Conservation (phyloP, 2,329 filamentous ascomycete species). For the Colletotrichum horii region DNA sequence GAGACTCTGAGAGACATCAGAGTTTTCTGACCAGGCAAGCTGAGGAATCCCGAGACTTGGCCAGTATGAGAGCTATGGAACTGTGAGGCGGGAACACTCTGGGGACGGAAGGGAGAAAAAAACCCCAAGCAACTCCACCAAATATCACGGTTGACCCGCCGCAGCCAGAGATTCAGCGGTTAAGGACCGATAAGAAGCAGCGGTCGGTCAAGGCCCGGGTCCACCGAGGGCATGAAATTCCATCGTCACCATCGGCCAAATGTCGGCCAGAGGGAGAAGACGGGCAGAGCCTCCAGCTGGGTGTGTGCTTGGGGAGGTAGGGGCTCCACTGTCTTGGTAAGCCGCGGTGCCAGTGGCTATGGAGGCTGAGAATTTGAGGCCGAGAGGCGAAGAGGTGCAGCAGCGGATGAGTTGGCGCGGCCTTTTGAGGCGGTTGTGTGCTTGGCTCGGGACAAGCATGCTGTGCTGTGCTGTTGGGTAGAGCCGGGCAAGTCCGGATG, state of each 20-base stretch:
- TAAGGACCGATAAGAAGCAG: conserved; percentile 22
- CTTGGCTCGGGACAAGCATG: not conserved
- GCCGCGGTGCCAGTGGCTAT: not conserved
- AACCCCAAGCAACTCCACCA: conserved; percentile 13
- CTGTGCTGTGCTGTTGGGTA: not conserved
- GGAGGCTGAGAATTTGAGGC: not conserved
- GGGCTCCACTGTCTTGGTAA: not conserved
- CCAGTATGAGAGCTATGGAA: not conserved
- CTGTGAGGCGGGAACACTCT: not conserved
- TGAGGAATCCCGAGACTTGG: conserved; percentile 1
- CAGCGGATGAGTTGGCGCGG: not conserved
- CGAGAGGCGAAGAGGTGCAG: not conserved
- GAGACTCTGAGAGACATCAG: not conserved
- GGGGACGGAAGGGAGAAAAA: conserved; percentile 1
- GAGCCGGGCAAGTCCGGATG: conserved; percentile 12
- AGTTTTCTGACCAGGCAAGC: not conserved
- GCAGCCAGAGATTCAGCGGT: conserved; percentile 17
- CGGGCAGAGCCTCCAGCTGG: not conserved
- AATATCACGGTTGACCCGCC: conserved; percentile 2
- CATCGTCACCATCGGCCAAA: conserved; percentile 20
- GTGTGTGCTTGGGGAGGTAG: not conserved
- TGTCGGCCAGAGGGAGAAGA: conserved; percentile 19
- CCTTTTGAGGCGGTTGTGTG: not conserved
- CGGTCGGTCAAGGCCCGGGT: conserved; percentile 15
- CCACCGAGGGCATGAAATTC: conserved; percentile 21